Base-by-base conservation (phyloP, 176 grass and related monocot species). In the Ananas comosus region DNA sequence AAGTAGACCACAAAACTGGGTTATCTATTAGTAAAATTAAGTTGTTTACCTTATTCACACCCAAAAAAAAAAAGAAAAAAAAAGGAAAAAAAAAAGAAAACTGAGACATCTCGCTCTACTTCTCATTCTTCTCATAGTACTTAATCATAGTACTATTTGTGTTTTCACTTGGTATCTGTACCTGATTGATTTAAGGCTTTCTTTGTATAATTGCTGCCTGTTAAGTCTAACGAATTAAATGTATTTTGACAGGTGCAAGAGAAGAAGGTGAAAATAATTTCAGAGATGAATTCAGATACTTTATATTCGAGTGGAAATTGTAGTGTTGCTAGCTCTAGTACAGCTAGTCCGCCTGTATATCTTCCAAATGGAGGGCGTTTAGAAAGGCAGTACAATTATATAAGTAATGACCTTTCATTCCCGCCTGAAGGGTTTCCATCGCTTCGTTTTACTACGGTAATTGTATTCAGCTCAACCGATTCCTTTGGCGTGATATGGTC, bases 261-360 rank as follows among this genome's bases (percentile, higher is more conserved):
- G 80, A 99, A 94, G 78, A 99, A 99, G 80, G 70, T 99, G 12
- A 99, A 99, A 73, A 93, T 86, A 73, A 75, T 99, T 51, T 81
- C 80, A 33, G 87, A 91, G 78, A 88, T 86, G 85, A 99, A 94
- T 88, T 71, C 88, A 63, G 67, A 78, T 66, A 50, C 63, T 88
- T 80, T 75, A 88, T 66, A 77, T 78, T 67, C 70, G 73, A 64
- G n/a, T 74, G 71, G 68, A 80, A 94, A 91, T 82, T 80, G 82
- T 79, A 63, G 65, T 63, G 69, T 61, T 80, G 73, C 68, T 78
- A 77, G 85, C 65, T 69, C 49, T 72, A 78, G 65, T 28, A 56
- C 67, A 58, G 51, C 47, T 23, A 49, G 64, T 67, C 73, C 68
- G 22, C 78, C 53, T 23, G 59, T 57, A 69, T 70, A 14, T 71